These are phyloP conservation scores for Myrmaecium sp. DNA, from an alignment of 2,329 filamentous ascomycete genomes.

Conservation along the genomic window DNA sequence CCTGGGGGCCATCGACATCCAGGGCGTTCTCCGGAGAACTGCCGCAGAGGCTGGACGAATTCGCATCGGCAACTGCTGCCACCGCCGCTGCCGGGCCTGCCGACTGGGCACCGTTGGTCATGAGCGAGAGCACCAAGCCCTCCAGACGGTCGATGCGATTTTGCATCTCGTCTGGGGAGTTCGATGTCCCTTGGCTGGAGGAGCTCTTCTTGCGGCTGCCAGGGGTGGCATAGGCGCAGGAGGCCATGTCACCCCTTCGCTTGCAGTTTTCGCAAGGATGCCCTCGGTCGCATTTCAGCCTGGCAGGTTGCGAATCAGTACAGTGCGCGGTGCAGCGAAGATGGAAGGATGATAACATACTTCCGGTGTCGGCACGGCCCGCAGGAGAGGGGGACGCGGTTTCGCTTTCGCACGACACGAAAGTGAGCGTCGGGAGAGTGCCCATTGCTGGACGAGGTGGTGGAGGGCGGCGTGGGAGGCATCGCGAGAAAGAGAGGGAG, in stretches of 20 bases:
- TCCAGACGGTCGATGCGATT: conserved; percentile 92
- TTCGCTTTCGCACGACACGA: conserved; percentile 77
- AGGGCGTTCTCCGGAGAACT: conserved; percentile 22
- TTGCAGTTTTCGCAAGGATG: conserved; percentile 90
- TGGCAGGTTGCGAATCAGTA: conserved; percentile 15
- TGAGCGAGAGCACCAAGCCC: conserved; percentile 76
- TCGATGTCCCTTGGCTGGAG: conserved; percentile 36
- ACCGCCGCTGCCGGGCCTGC: conserved; percentile 42
- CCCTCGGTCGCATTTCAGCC: conserved; percentile 81
- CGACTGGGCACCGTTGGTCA: conserved; percentile 67
- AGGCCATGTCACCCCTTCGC: conserved; percentile 63
- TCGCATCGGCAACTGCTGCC: conserved; percentile 33
- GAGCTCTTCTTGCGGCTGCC: conserved; percentile 54
- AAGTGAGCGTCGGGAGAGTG: conserved; percentile 78
- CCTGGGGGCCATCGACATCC: conserved; percentile 42
- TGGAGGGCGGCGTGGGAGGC: conserved; percentile 64
- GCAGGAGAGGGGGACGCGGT: conserved; percentile 81
- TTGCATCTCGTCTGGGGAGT: conserved; percentile 87
- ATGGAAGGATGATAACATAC: conserved; percentile 27
- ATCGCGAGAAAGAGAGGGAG: too few species aligned
- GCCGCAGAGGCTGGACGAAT: conserved; percentile 21
- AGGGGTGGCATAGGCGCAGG: conserved; percentile 66
- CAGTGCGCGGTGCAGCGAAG: not conserved
- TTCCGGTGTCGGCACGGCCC: conserved; percentile 84
- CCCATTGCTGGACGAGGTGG: conserved; percentile 56